Conservation (phyloP, 331 rosid genomes). For the Arachis monticola region DNA sequence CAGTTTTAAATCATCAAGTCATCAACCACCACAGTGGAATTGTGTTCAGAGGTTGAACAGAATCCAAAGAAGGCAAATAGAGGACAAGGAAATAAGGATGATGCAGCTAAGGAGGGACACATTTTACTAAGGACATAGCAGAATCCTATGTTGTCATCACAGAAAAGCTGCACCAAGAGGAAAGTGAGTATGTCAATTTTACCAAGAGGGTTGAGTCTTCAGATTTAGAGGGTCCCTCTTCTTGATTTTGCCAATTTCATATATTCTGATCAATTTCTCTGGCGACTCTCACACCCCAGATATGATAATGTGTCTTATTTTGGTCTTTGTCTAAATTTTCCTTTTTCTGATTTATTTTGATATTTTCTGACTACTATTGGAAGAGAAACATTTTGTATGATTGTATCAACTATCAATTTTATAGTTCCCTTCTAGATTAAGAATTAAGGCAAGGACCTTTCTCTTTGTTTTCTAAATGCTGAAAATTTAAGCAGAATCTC, state of each 20-base stretch:
- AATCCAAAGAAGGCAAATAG: constrained; percentile 40
- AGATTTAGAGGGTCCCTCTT: constrained; percentile 42
- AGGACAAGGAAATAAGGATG: constrained; percentile 39
- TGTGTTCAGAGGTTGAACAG: constrained; percentile 38
- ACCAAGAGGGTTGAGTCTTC: neutral
- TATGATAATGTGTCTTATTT: neutral
- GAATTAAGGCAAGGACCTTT: constrained; percentile 21
- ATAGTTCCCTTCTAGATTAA: constrained; percentile 1
- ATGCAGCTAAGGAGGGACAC: constrained; percentile 37
- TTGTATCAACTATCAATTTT: no score
- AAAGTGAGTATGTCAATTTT: constrained; percentile 41
- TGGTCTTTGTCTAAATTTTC: neutral
- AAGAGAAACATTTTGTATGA: constrained; percentile 31
- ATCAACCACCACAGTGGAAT: constrained; percentile 33
- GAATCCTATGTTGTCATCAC: constrained; percentile 39
- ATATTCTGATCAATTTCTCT: constrained; percentile 27
- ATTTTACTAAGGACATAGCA: constrained; percentile 36
- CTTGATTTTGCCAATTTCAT: constrained; percentile 38
- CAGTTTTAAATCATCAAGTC: constrained; percentile 19
- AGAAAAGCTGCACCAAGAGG: constrained; percentile 45
- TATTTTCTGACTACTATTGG: constrained; percentile 6
- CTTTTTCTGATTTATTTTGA: neutral
- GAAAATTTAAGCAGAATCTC: constrained; percentile 32
- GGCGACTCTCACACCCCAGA: constrained; percentile 11
- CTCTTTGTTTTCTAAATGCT: constrained; percentile 28